A percentile compares a stretch with the other conserved stretches of the same genome.
Evolutionary conservation across 2,329 filamentous ascomycete species (phyloP).

Genomic region (Blastomyces gilchristii): DNA sequence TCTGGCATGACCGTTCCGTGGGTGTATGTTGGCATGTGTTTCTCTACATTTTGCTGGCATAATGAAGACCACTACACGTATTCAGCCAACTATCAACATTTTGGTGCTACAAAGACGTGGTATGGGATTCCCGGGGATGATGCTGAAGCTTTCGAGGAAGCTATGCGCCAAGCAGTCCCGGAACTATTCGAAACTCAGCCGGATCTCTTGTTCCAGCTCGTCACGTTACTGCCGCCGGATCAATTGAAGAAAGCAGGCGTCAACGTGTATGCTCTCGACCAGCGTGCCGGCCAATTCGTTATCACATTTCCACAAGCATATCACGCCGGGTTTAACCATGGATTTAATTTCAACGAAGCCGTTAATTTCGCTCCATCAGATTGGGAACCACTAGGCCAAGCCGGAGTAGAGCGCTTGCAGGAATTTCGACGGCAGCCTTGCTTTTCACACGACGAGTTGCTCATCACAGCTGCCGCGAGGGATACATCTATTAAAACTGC

Average conservation of each 20-base stretch:
- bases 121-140: slow-evolving; percentile 94
- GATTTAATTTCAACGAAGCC: slow-evolving; percentile 97
- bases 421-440: slow-evolving; percentile 85
- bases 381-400: slow-evolving; percentile 86
- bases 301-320: slow-evolving; percentile 96
- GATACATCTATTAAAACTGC: slow-evolving; percentile 78
- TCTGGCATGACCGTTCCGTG: slow-evolving; percentile 99
- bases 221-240: slow-evolving; percentile 89
- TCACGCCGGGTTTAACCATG: slow-evolving; percentile 96
- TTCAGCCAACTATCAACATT: slow-evolving; percentile 96
- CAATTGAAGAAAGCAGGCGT: slow-evolving; percentile 89
- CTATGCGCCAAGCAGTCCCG: slow-evolving; percentile 89
- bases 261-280: slow-evolving; percentile 86
- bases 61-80: slow-evolving; percentile 98
- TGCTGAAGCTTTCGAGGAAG: slow-evolving; percentile 85
- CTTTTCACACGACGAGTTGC: slow-evolving; percentile 91
- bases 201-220: slow-evolving; percentile 89
- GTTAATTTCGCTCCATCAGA: slow-evolving; percentile 94
- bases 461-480: slow-evolving; percentile 79
- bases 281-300: slow-evolving; percentile 89
- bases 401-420: slow-evolving; percentile 75
- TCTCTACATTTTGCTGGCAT: slow-evolving; percentile 99
- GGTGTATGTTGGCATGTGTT: slow-evolving; percentile 99
- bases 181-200: slow-evolving; percentile 96
- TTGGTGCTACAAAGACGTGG: slow-evolving; percentile 97